These are phyloP conservation scores for Solidago caesia DNA, from an alignment of 129 eudicot species.

Conservation along the genomic window DNA sequence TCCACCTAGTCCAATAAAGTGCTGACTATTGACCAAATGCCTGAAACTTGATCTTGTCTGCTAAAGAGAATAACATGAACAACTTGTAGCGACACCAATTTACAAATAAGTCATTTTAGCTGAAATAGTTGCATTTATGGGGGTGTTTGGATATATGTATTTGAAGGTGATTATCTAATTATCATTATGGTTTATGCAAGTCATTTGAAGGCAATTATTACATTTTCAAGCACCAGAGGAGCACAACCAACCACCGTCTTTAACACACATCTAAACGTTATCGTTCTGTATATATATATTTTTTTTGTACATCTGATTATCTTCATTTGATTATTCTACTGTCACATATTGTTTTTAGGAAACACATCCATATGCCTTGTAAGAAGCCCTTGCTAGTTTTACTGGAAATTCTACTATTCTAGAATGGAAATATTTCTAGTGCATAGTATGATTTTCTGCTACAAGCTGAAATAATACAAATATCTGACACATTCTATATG, in stretches of 20 bases:
- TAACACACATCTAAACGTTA: not conserved
- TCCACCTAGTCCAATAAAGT: not conserved
- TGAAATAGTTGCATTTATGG: not conserved
- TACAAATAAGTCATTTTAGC: not conserved
- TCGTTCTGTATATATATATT: not conserved
- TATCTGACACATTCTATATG: not conserved
- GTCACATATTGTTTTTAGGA: not conserved
- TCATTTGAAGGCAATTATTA: too few species aligned
- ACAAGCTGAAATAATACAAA: not conserved
- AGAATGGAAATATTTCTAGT: not conserved
- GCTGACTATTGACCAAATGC: not conserved
- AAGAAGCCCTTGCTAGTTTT: not conserved
- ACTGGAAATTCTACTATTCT: not conserved
- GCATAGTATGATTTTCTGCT: not conserved
- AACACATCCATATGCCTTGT: not conserved
- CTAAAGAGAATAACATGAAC: not conserved
- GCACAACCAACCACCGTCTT: too few species aligned
- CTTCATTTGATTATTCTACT: not conserved
- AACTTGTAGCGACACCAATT: not conserved
- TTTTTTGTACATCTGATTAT: not conserved
- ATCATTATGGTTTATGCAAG: not conserved
- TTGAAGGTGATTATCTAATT: not conserved
- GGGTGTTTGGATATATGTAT: not conserved
- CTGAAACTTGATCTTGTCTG: conserved; percentile 3
- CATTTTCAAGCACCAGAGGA: not conserved